Evolutionary conservation across 2,329 filamentous ascomycete genomes (phyloP).

Genomic region (Fusarium tricinctum): DNA sequence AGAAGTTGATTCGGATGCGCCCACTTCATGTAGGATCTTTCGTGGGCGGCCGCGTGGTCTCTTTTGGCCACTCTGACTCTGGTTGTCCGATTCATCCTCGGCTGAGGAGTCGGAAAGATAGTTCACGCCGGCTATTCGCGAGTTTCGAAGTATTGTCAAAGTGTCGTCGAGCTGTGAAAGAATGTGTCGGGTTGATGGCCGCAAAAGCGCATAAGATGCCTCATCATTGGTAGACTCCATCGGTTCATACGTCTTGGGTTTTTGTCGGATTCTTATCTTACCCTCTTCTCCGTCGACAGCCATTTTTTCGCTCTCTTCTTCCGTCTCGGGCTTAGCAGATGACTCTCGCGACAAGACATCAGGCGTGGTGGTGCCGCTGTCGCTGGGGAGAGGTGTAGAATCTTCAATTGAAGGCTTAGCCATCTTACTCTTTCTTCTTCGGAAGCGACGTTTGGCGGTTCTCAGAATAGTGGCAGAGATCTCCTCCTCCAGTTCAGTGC

Average conservation of each 20-base stretch:
- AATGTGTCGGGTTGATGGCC: constrained; percentile 78
- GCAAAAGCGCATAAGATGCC: constrained; percentile 72
- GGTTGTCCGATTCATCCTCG: constrained; percentile 54
- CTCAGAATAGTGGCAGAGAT: constrained; percentile 76
- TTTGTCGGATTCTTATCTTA: background rate
- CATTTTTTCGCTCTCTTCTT: constrained; percentile 38
- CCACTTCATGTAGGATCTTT: constrained; percentile 15
- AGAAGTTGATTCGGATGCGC: constrained; percentile 26
- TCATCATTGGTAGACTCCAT: constrained; percentile 79
- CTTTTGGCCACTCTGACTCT: constrained; percentile 45
- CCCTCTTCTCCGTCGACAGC: constrained; percentile 9
- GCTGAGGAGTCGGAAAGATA: constrained; percentile 58
- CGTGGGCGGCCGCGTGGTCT: constrained; percentile 50
- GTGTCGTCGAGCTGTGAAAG: constrained; percentile 78
- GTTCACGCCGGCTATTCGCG: constrained; percentile 65
- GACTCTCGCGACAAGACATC: constrained; percentile 33
- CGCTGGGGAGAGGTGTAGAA: constrained; percentile 7
- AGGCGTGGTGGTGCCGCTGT: constrained; percentile 26
- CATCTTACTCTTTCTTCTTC: constrained; percentile 43
- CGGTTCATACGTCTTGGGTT: constrained; percentile 58
- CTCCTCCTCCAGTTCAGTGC: constrained; percentile 76
- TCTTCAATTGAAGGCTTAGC: constrained; percentile 44
- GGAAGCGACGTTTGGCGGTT: constrained; percentile 76
- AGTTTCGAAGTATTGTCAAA: constrained; percentile 77
- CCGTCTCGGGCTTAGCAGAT: constrained; percentile 34